Evolutionary conservation across 768 basidiomycete genomes (phyloP).

Genomic region (Russula brevipes): DNA sequence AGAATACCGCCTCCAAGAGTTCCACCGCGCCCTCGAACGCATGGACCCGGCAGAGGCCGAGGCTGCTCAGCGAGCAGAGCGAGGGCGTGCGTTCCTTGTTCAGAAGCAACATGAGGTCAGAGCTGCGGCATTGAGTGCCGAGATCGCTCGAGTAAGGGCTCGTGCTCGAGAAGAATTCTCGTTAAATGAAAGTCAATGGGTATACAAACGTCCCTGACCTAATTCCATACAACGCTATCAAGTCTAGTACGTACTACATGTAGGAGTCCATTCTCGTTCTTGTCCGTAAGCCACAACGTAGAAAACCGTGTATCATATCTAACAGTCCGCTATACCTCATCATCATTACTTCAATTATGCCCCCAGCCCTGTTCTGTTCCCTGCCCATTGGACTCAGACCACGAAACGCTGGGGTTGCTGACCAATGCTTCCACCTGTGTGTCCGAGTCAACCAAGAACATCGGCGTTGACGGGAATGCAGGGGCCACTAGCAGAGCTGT

Average conservation of each 20-base stretch:
- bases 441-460: too few species aligned
- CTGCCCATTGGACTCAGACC: background rate
- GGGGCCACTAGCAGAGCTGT: too few species aligned
- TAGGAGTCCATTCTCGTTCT: background rate
- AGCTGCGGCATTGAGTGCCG: background rate
- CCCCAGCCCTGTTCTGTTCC: background rate
- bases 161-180: background rate
- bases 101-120: background rate
- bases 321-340: background rate
- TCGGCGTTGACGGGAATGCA: too few species aligned
- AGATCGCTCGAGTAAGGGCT: background rate
- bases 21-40: background rate
- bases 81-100: background rate
- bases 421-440: too few species aligned
- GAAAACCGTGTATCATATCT: background rate
- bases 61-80: background rate
- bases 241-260: background rate
- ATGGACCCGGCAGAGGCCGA: slow-evolving; percentile 1
- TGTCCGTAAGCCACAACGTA: background rate
- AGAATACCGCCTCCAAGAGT: slow-evolving; percentile 1
- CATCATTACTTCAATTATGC: background rate
- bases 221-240: background rate
- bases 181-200: background rate
- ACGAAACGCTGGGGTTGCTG: too few species aligned
- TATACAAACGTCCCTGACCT: background rate